phyloP scores from a whole-genome alignment of 345 rosid genomes.

The Barbarea vulgaris region DNA sequence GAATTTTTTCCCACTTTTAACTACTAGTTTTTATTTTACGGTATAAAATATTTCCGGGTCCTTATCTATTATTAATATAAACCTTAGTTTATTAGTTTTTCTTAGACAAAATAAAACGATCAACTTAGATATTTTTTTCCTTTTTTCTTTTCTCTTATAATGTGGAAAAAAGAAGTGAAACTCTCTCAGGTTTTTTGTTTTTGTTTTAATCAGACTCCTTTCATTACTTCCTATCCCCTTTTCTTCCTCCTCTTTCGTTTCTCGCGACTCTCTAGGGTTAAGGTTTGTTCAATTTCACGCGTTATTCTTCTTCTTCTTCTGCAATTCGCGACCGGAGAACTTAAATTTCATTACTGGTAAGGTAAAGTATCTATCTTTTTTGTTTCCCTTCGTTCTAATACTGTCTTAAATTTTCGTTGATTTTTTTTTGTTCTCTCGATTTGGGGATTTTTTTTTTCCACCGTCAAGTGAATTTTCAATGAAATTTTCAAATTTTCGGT shows the following conservation, averaged over 20 bases:
- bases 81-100: too few relatives aligned
- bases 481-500: slow-evolving; percentile 1
- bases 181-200: too few relatives aligned
- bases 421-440: slow-evolving; percentile 16
- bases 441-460: neutral
- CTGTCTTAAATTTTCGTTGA: neutral
- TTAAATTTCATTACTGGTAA: slow-evolving; percentile 4
- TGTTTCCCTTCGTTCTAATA: neutral
- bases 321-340: slow-evolving; percentile 4
- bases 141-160: neutral
- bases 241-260: slow-evolving; percentile 10
- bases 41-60: too few relatives aligned
- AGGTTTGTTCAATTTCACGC: slow-evolving; percentile 33
- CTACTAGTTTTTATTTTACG: too few relatives aligned
- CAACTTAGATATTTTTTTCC: too few relatives aligned
- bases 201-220: slow-evolving; percentile 11
- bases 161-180: neutral
- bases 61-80: too few relatives aligned
- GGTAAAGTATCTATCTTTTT: slow-evolving; percentile 1
- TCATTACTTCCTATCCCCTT: slow-evolving; percentile 17
- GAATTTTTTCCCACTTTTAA: too few relatives aligned
- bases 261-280: slow-evolving; percentile 32
- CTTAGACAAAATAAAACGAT: too few relatives aligned
- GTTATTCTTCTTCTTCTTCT: slow-evolving; percentile 14
- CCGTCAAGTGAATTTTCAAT: neutral